Evolutionary conservation across 345 rosid species (phyloP).

Genomic region (Salix brachista): DNA sequence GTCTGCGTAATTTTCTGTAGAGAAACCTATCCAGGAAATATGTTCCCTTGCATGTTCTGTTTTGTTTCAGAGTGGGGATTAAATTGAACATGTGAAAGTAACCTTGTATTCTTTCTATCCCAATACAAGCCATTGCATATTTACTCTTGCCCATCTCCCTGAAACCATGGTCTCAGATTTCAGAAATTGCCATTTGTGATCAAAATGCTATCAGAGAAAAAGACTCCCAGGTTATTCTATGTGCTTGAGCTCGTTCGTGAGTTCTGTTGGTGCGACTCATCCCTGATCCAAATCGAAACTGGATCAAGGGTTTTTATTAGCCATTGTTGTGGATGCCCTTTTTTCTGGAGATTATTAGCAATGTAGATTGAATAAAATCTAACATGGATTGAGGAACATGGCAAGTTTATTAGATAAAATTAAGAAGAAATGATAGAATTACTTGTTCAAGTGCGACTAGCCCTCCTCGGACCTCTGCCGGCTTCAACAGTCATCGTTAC

Average conservation of each 20-base stretch:
- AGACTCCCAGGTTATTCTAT: too few species aligned
- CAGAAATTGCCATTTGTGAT: background rate
- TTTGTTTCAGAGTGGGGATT: slow-evolving; percentile 1
- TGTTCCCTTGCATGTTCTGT: slow-evolving; percentile 4
- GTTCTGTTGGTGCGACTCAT: background rate
- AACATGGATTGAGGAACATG: too few species aligned
- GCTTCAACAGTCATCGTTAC: too few species aligned
- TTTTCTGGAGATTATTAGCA: too few species aligned
- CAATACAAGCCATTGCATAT: slow-evolving; percentile 1
- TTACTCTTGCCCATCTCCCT: background rate
- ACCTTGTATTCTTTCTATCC: slow-evolving; percentile 1
- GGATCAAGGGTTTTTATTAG: background rate
- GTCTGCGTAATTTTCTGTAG: slow-evolving; percentile 17
- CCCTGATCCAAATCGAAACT: background rate
- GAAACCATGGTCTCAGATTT: background rate
- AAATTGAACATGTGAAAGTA: slow-evolving; percentile 8
- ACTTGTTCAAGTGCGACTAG: too few species aligned
- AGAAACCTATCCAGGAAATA: background rate
- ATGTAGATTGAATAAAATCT: too few species aligned
- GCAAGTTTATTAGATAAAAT: too few species aligned
- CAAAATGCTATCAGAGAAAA: background rate
- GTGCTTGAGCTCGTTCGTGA: background rate
- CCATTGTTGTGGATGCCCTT: too few species aligned
- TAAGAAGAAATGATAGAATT: too few species aligned
- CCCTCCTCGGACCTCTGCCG: too few species aligned